A percentile compares a stretch with the other conserved stretches of the same genome.
Conservation (phyloP, 495 filamentous ascomycete genomes). For the Penicillium maclennaniae region DNA sequence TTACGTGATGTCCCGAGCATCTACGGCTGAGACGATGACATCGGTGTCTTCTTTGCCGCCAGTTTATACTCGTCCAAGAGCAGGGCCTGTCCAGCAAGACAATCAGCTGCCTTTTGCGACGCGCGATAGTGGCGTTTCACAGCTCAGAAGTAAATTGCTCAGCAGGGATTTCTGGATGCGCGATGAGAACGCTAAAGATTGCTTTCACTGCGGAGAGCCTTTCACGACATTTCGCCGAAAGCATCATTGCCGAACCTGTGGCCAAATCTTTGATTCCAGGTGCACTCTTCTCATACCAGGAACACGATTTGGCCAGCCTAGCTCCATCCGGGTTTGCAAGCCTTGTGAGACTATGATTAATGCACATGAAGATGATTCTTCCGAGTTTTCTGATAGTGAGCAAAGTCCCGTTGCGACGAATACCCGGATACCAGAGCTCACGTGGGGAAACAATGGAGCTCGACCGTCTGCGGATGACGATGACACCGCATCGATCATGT, state of each 20-base stretch:
- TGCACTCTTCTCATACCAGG: constrained; percentile 89
- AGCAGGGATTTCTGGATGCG: constrained; percentile 99
- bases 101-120: constrained; percentile 19
- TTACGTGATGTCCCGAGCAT: constrained; percentile 32
- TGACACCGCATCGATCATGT: constrained; percentile 42
- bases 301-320: constrained; percentile 78
- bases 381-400: constrained; percentile 80
- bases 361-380: constrained; percentile 83
- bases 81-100: constrained; percentile 15
- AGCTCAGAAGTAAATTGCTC: constrained; percentile 76
- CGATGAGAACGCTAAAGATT: constrained; percentile 97
- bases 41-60: constrained; percentile 30
- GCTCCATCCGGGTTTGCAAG: constrained; percentile 86
- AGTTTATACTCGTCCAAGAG: constrained; percentile 29
- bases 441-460: constrained; percentile 22
- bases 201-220: constrained; percentile 83
- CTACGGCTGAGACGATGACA: constrained; percentile 31
- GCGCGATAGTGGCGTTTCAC: constrained; percentile 30
- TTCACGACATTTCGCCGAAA: constrained; percentile 94
- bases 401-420: constrained; percentile 44
- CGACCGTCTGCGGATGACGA: constrained; percentile 37
- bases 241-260: constrained; percentile 89
- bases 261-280: constrained; percentile 96
- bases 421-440: constrained; percentile 35
- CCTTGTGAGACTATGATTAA: constrained; percentile 92